Evolutionary conservation across 352 stramenopile species (phyloP).

Genomic region (Thalassiosira mediterranea): DNA sequence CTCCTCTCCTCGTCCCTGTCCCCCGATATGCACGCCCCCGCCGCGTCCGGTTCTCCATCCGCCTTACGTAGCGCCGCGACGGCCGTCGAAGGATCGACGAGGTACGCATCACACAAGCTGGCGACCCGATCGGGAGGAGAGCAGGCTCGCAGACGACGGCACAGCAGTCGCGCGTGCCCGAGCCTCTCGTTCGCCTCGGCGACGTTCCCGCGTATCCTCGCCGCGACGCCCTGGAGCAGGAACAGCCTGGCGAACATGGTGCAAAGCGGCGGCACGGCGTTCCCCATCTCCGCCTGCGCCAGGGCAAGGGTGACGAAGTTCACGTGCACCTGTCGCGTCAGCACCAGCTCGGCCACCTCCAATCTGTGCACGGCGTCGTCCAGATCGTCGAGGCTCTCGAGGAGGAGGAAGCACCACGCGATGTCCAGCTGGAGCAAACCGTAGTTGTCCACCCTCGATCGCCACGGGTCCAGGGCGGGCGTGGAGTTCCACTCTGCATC

Average conservation of each 20-base stretch:
- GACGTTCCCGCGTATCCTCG: conserved; percentile 12
- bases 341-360: conserved; percentile 20
- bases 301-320: conserved; percentile 47
- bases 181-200: conserved; percentile 10
- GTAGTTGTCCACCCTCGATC: conserved; percentile 36
- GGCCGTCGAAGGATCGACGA: conserved; percentile 13
- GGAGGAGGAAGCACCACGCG: conserved; percentile 34
- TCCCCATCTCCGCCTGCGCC: conserved; percentile 32
- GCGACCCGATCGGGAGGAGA: conserved; percentile 19
- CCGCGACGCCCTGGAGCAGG: conserved; percentile 38
- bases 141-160: conserved; percentile 10
- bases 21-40: conserved; percentile 28
- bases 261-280: conserved; percentile 32
- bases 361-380: conserved; percentile 20
- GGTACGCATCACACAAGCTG: conserved; percentile 22
- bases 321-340: conserved; percentile 35
- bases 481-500: conserved; percentile 35
- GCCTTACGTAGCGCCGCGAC: conserved; percentile 35
- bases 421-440: conserved; percentile 48
- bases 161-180: conserved; percentile 28
- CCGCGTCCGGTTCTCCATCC: conserved; percentile 29
- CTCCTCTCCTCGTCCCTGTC: conserved; percentile 12
- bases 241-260: conserved; percentile 40
- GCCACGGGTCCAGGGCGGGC: conserved; percentile 7
- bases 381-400: conserved; percentile 26